Evolutionary conservation across 768 basidiomycete species (phyloP), one percentile per base, ranked within the genome.

Genomic region (Russula foetens): DNA sequence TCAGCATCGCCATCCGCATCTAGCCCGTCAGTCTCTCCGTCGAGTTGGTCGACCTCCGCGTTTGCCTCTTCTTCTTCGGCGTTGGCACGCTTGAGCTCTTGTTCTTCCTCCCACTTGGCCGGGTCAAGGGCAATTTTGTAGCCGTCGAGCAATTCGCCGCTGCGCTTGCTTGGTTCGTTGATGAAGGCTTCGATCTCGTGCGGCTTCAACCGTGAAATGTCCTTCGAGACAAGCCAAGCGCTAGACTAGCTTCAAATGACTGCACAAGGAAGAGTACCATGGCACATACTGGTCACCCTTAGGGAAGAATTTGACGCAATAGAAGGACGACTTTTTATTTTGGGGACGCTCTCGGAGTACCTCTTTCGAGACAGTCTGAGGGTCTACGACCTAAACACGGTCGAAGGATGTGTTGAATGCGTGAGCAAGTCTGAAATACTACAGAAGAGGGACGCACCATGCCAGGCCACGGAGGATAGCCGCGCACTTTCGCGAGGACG

Each of bases 381-480:
- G 85, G 69, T 94, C 88, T 48, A 92, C 84, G 65, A 98, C 80
- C 94, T 98, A 72, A 23, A 68, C 24, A 62, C n/a, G 59, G 46
- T 46, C 33, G 33, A 51, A n/a, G 64, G 60, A 62, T 56, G 7
- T 35, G 23, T 14, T 12, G 46, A 38, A 56, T 39, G 55, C 45
- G 62, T 48, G 44, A 50, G 55, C 51, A 48, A 58, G n/a, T 28
- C 3, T 17, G 21, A 54, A 65, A 61, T 67, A 60, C 51, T 21
- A 64, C 64, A 51, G 66, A 45, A 62, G 66, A 69, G 69, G 63
- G 60, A 82, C 90, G 75, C 71, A 96, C 96, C 77, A 90, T 88
- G 71, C 85, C 92, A 56, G 94, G 97, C 97, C 97, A 99, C 4
- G 89, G 81, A 2, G 97, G 93, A 76, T 79, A 98, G 11, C 96